Evolutionary conservation across 345 rosid species (phyloP).

Genomic region (Noccaea caerulescens): DNA sequence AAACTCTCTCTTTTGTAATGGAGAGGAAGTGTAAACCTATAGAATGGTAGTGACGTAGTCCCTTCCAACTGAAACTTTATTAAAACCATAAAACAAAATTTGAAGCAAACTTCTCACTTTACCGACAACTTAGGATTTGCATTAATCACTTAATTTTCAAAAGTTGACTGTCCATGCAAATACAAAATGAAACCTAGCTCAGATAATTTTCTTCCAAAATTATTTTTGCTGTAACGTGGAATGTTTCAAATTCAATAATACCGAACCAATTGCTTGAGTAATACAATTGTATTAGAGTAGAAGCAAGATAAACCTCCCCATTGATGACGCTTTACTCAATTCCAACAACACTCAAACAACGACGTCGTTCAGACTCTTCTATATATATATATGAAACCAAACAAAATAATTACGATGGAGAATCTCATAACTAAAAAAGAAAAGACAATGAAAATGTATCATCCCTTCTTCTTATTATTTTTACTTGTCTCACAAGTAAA

Average conservation of each 20-base stretch:
- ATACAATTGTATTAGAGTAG: slow-evolving; percentile 27
- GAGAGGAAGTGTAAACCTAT: too few relatives aligned
- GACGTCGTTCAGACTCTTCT: slow-evolving; percentile 1
- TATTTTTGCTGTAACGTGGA: too few relatives aligned
- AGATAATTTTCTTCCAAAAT: too few relatives aligned
- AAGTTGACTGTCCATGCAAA: too few relatives aligned
- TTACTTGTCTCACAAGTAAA: slow-evolving; percentile 32
- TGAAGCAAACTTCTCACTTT: slow-evolving; percentile 1
- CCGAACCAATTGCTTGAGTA: not conserved
- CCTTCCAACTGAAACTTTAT: too few relatives aligned
- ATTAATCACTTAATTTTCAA: not conserved
- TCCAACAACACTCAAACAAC: not conserved
- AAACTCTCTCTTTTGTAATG: too few relatives aligned
- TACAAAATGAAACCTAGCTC: too few relatives aligned
- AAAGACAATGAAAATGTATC: slow-evolving; percentile 32
- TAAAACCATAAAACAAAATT: not conserved
- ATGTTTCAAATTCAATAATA: too few relatives aligned
- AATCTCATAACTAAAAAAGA: slow-evolving; percentile 2
- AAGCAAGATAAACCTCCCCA: slow-evolving; percentile 30
- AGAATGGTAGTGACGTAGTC: too few relatives aligned
- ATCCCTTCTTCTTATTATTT: not conserved
- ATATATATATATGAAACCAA: slow-evolving; percentile 10
- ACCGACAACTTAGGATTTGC: not conserved
- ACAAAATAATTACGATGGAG: not conserved
- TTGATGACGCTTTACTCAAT: slow-evolving; percentile 39